These are phyloP conservation scores for Malassezia restricta DNA, from an alignment of 1,284 basidiomycete species.

Conservation along the genomic window DNA sequence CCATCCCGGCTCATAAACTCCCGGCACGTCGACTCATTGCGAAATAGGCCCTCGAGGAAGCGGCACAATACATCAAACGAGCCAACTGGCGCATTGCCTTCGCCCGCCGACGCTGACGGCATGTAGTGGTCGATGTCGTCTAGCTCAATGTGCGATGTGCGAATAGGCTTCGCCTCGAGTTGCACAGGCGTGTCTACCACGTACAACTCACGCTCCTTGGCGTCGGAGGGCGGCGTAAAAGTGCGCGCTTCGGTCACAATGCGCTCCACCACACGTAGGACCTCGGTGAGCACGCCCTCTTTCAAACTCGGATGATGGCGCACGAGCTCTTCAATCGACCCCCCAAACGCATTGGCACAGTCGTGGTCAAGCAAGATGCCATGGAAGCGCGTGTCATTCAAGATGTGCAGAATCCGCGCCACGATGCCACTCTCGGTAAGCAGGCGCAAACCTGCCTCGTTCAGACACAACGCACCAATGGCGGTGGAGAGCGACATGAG, in stretches of 20 bases:
- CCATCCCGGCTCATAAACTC: constrained; percentile 78
- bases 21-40: constrained; percentile 69
- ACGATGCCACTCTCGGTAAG: constrained; percentile 64
- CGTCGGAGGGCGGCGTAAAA: constrained; percentile 40
- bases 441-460: constrained; percentile 73
- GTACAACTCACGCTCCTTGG: constrained; percentile 22
- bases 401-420: constrained; percentile 68
- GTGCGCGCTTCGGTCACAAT: constrained; percentile 54
- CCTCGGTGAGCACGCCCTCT: constrained; percentile 58
- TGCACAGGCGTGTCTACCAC: constrained; percentile 8
- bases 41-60: constrained; percentile 75
- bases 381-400: constrained; percentile 71
- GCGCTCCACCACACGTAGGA: constrained; percentile 52
- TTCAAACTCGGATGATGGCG: constrained; percentile 88
- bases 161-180: not conserved
- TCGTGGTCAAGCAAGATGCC: constrained; percentile 86
- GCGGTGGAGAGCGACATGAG: constrained; percentile 86
- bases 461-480: constrained; percentile 90
- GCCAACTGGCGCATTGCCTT: constrained; percentile 26
- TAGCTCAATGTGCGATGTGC: not conserved
- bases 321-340: constrained; percentile 83
- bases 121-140: constrained; percentile 20
- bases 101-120: constrained; percentile 26
- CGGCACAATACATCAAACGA: constrained; percentile 39
- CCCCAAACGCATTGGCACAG: constrained; percentile 74